Conservation (phyloP, 495 filamentous ascomycete species). For the Usnea hakonensis region DNA sequence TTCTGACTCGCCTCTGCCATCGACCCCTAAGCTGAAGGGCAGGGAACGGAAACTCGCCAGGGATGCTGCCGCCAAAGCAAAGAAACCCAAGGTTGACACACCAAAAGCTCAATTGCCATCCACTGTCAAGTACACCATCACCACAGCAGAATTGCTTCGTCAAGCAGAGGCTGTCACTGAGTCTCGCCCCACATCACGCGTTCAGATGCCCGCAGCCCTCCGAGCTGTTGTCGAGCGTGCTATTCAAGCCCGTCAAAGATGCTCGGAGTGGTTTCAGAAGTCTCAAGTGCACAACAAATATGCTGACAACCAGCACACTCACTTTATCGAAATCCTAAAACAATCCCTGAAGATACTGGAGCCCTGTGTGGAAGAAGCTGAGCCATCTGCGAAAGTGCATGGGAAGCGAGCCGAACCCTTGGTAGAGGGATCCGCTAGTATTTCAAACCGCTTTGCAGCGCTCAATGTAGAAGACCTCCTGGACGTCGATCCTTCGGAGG, state of each 20-base stretch:
- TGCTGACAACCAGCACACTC: conserved; percentile 2
- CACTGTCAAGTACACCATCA: conserved; percentile 10
- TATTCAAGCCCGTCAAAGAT: conserved; percentile 17
- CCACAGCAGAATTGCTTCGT: conserved; percentile 14
- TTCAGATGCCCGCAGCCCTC: conserved; percentile 14
- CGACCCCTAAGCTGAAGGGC: conserved; percentile 8
- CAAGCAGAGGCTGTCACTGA: conserved; percentile 16
- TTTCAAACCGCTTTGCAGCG: not conserved
- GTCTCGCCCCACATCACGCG: not conserved
- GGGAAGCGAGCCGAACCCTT: not conserved
- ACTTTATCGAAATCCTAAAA: conserved; percentile 14
- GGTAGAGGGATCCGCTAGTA: not conserved
- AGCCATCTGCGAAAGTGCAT: not conserved
- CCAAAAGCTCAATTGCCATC: not conserved
- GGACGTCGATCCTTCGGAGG: conserved; percentile 10
- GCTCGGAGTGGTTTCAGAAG: conserved; percentile 17
- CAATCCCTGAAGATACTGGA: conserved; percentile 9
- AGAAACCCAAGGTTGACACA: not conserved
- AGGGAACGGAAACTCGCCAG: conserved; percentile 13
- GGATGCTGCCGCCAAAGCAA: not conserved
- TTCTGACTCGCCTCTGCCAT: not conserved
- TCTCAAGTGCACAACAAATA: conserved; percentile 5
- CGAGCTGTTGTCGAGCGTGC: conserved; percentile 12
- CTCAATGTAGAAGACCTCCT: conserved; percentile 14
- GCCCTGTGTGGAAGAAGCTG: conserved; percentile 1